Conservation (phyloP, 805 yeast species). For the Wickerhamiella dianesei region DNA sequence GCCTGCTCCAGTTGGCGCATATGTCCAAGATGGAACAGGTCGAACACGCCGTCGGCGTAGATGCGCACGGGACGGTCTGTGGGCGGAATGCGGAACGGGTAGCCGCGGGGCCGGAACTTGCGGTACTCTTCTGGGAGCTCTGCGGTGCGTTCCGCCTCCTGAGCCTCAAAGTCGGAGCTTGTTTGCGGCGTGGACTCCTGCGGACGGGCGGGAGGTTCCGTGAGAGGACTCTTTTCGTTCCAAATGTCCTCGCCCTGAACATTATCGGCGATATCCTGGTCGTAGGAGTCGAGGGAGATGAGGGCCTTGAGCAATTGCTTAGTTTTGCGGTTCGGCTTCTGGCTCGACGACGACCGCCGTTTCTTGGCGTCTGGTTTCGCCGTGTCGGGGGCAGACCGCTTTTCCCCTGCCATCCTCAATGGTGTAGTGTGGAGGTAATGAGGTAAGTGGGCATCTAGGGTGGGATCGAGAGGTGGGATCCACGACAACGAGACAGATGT, state of each 20-base stretch:
- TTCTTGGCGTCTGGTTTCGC: not conserved
- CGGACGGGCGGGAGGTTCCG: not conserved
- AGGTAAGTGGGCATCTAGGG: not conserved
- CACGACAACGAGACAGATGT: not conserved
- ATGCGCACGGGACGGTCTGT: slow-evolving; percentile 72
- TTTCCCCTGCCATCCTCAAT: not conserved
- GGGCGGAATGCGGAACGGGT: slow-evolving; percentile 68
- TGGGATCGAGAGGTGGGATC: not conserved
- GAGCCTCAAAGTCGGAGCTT: slow-evolving; percentile 22
- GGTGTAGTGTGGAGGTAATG: too few relatives aligned
- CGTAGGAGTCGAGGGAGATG: slow-evolving; percentile 18
- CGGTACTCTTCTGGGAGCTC: slow-evolving; percentile 56
- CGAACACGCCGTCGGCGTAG: slow-evolving; percentile 98
- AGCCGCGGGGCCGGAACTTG: slow-evolving; percentile 71
- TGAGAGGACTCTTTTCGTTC: slow-evolving; percentile 9
- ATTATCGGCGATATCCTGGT: slow-evolving; percentile 15
- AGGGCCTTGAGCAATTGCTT: slow-evolving; percentile 13
- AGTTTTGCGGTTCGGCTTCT: slow-evolving; percentile 7
- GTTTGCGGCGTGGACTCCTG: not conserved
- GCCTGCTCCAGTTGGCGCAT: slow-evolving; percentile 97
- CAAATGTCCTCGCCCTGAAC: slow-evolving; percentile 16
- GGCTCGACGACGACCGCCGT: not conserved
- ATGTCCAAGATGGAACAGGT: slow-evolving; percentile 90
- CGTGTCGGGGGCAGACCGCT: not conserved
- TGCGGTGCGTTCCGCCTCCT: slow-evolving; percentile 49